Conservation (phyloP, 495 filamentous ascomycete genomes). For the Aspergillus ostianus region DNA sequence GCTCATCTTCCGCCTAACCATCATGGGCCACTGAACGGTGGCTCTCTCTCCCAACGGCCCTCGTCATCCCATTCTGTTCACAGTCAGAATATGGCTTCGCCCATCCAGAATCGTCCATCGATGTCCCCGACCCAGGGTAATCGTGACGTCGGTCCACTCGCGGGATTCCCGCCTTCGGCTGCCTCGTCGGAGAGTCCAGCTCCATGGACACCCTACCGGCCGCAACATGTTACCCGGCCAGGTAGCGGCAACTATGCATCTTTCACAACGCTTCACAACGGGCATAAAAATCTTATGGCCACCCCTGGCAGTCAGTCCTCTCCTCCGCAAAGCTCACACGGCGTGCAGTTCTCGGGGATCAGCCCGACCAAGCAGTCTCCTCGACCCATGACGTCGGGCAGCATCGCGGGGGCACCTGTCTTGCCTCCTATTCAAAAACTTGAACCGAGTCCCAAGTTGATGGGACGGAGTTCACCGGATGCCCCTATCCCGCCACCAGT, state of each 20-base stretch:
- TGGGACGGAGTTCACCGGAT: conserved; percentile 49
- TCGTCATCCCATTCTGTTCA: conserved; percentile 47
- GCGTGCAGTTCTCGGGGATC: conserved; percentile 59
- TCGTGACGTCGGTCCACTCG: conserved; percentile 46
- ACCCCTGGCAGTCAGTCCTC: conserved; percentile 41
- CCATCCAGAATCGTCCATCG: conserved; percentile 45
- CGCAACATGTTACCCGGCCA: conserved; percentile 34
- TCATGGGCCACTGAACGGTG: conserved; percentile 21
- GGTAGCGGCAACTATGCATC: conserved; percentile 29
- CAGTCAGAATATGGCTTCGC: conserved; percentile 35
- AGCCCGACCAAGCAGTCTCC: conserved; percentile 74
- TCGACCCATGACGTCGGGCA: conserved; percentile 47
- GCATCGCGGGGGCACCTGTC: conserved; percentile 43
- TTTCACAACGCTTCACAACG: conserved; percentile 31
- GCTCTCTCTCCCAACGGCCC: conserved; percentile 41
- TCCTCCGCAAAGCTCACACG: conserved; percentile 49
- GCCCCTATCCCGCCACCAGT: conserved; percentile 46
- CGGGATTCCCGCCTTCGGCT: conserved; percentile 36
- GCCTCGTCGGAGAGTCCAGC: conserved; percentile 29
- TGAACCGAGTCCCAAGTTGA: conserved; percentile 49
- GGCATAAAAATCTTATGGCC: conserved; percentile 24
- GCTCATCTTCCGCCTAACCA: conserved; percentile 33
- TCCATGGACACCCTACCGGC: conserved; percentile 38
- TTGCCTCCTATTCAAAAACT: conserved; percentile 50
- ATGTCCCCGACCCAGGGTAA: conserved; percentile 53